Conservation (phyloP, 2,329 filamentous ascomycete species). For the Aspergillus spinulosporus region DNA sequence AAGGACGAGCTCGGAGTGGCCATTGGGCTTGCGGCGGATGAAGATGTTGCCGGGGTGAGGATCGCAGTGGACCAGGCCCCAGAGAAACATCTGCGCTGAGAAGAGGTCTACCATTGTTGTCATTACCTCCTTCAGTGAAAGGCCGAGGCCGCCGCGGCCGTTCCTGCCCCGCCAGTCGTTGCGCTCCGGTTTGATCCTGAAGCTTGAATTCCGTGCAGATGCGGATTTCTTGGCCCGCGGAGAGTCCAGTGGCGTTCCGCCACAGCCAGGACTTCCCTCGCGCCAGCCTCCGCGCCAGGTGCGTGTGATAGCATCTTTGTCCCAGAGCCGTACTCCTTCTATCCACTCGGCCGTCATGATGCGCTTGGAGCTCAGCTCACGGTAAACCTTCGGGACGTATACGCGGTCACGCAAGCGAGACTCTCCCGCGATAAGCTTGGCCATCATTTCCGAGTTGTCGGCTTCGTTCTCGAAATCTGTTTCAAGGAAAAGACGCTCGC, state of each 20-base stretch:
- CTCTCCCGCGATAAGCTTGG: slow-evolving; percentile 71
- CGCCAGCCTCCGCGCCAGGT: slow-evolving; percentile 77
- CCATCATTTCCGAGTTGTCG: slow-evolving; percentile 82
- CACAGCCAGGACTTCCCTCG: slow-evolving; percentile 74
- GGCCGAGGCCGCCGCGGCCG: slow-evolving; percentile 76
- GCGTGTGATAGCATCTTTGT: slow-evolving; percentile 75
- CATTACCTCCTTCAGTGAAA: slow-evolving; percentile 86
- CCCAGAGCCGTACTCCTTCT: slow-evolving; percentile 89
- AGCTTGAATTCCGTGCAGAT: slow-evolving; percentile 27
- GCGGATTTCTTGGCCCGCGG: slow-evolving; percentile 50
- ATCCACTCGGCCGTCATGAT: slow-evolving; percentile 98
- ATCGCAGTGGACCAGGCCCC: slow-evolving; percentile 93
- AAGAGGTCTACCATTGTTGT: slow-evolving; percentile 95
- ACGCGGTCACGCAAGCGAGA: slow-evolving; percentile 74
- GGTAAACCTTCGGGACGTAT: slow-evolving; percentile 83
- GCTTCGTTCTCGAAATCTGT: slow-evolving; percentile 95
- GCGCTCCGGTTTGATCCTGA: slow-evolving; percentile 75
- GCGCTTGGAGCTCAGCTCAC: slow-evolving; percentile 76
- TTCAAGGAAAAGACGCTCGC: slow-evolving; percentile 85
- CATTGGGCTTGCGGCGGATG: slow-evolving; percentile 77
- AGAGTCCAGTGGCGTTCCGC: slow-evolving; percentile 62
- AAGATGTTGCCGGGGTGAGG: slow-evolving; percentile 98
- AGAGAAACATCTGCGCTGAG: slow-evolving; percentile 96
- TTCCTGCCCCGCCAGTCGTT: slow-evolving; percentile 72
- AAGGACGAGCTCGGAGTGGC: slow-evolving; percentile 85